Conservation (phyloP, 306 rosid species). For the Sophora flavescens region DNA sequence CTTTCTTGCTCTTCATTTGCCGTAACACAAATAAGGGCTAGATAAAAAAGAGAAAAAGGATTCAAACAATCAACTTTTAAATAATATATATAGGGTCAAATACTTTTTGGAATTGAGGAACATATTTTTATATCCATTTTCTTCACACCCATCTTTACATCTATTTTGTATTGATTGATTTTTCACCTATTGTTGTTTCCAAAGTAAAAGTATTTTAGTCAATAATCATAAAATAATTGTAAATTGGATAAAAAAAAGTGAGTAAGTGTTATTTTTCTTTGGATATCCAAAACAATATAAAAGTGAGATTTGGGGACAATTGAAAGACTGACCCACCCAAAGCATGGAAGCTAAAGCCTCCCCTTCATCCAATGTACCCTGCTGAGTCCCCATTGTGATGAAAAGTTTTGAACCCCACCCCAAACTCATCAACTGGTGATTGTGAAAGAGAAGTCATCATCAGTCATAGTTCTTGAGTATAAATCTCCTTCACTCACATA, state of each 20-base stretch:
- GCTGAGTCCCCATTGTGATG: background rate
- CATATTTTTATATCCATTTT: no score
- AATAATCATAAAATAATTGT: no score
- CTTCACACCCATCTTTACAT: no score
- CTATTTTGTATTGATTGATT: no score
- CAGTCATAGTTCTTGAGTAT: conserved; percentile 54
- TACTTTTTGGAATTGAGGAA: background rate
- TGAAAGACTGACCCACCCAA: background rate
- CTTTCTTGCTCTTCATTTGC: no score
- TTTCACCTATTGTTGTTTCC: no score
- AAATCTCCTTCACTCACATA: conserved; percentile 65
- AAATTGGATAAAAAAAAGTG: no score
- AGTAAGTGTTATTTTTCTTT: no score
- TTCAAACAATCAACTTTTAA: background rate
- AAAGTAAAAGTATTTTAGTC: no score
- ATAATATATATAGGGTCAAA: background rate
- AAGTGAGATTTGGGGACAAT: background rate
- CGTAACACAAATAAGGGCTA: background rate
- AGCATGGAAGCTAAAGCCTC: background rate
- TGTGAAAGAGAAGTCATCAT: conserved; percentile 65
- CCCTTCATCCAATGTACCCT: background rate
- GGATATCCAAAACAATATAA: background rate
- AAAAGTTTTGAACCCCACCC: no score
- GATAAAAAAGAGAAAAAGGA: background rate
- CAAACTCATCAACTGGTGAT: conserved; percentile 14